phyloP scores from a whole-genome alignment of 2,329 filamentous ascomycete genomes.

The Penicillium nordicum region DNA sequence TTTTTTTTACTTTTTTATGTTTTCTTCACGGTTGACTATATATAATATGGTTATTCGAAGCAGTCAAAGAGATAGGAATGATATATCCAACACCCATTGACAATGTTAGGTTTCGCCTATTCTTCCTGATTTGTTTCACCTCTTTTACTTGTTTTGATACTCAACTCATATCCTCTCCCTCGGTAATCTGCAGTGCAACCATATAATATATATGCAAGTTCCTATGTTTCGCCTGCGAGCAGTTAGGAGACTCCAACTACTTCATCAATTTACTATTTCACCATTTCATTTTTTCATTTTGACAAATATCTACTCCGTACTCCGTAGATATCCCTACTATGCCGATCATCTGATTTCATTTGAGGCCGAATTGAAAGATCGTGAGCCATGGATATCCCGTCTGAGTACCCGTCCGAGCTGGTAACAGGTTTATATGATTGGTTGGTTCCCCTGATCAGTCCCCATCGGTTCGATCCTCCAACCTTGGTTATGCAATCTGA shows the following conservation, averaged over 20 bases:
- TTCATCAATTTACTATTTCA: neutral
- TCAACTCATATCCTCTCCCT: neutral
- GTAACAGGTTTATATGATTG: neutral
- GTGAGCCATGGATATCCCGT: neutral
- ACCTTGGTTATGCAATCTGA: neutral
- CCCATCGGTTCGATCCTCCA: neutral
- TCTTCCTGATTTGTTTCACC: neutral
- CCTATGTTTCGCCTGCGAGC: slow-evolving; percentile 2
- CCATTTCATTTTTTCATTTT: neutral
- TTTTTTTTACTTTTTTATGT: neutral
- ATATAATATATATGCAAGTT: neutral
- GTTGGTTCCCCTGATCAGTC: neutral
- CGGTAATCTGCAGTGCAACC: neutral
- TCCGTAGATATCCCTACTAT: neutral
- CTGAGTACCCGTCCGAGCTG: neutral
- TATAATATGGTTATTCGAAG: neutral
- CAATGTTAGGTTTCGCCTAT: neutral
- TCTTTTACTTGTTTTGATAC: neutral
- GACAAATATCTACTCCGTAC: neutral
- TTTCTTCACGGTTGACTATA: neutral
- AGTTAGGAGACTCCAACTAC: slow-evolving; percentile 1
- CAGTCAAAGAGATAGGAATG: neutral
- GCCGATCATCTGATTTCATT: slow-evolving; percentile 1
- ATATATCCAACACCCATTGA: neutral
- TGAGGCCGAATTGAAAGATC: neutral